Base-by-base conservation (phyloP, 306 rosid species). In the Sophora flavescens region DNA sequence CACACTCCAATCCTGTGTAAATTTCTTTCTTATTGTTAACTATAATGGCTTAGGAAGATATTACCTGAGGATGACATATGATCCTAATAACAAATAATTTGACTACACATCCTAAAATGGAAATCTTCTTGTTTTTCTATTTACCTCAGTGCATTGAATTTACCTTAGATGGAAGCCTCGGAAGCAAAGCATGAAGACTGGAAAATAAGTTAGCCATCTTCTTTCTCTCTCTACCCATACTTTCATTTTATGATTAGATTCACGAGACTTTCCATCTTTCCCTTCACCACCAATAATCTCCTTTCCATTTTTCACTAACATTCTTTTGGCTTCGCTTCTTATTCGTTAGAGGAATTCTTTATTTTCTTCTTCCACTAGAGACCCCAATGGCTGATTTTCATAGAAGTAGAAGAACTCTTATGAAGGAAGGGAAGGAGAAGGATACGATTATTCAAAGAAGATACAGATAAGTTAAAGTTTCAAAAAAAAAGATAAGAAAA, bases 121-220 rank as follows among this genome's bases (percentile, higher is more conserved):
- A 22, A n/a, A n/a, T n/a, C n/a, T n/a, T n/a, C n/a, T n/a, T n/a
- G n/a, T n/a, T n/a, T n/a, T n/a, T n/a, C n/a, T n/a, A n/a, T n/a
- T n/a, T n/a, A n/a, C 22, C 22, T 22, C 22, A 22, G 22, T 15
- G 70, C 35, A 74, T 8, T 44, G 1, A 22, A 54, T 45, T 60
- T 84, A 95, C 98, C 97, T 92, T 95, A 11, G 91, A 11, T 70
- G 97, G 88, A 70, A 89, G 87, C 0, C 87, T 83, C 13, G 98
- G 97, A 85, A 95, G 92, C 87, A 95, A 80, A 63, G 85, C 80
- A 72, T 92, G 98, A 74, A 95, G 98, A 77, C 6, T 81, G 16
- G 84, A 7, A 22, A 90, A 95, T 97, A 95, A 85, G 79, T 76
- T 84, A 74, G 83, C 87, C 96, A 95, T 90, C 89, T 88, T 95